phyloP scores from a whole-genome alignment of 306 rosid species.

The Mimosa bimucronata region DNA sequence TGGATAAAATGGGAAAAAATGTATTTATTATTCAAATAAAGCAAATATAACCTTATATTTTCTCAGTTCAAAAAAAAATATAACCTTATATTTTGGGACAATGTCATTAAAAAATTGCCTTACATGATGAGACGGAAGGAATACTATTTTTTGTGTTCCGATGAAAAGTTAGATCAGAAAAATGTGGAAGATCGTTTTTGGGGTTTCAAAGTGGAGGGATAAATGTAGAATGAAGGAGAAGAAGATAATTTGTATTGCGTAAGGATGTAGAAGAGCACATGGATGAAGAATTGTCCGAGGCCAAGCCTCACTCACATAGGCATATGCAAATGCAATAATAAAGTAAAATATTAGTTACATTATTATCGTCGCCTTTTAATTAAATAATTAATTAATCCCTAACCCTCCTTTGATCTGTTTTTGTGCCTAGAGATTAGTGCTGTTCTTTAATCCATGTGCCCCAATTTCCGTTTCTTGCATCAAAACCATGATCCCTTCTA shows the following conservation, averaged over 20 bases:
- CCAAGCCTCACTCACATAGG: neutral
- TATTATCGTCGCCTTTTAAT: neutral
- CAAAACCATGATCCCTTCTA: neutral
- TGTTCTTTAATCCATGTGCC: neutral
- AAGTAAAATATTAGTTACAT: neutral
- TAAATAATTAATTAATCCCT: neutral
- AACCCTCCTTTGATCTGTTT: neutral
- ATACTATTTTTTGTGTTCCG: neutral
- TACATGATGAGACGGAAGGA: too few species aligned
- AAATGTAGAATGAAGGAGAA: neutral
- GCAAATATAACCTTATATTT: too few species aligned
- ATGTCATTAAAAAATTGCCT: too few species aligned
- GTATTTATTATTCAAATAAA: too few species aligned
- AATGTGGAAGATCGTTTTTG: neutral
- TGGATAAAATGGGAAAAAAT: too few species aligned
- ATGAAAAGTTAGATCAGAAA: neutral
- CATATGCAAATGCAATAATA: neutral
- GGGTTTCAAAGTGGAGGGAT: neutral
- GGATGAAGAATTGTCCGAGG: slow-evolving; percentile 11
- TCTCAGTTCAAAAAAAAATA: too few species aligned
- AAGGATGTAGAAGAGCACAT: slow-evolving; percentile 36
- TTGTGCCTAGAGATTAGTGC: neutral
- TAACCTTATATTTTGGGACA: too few species aligned
- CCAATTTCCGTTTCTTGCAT: neutral
- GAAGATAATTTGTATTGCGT: neutral